phyloP scores from a whole-genome alignment of 2,329 filamentous ascomycete genomes.

The Cladophialophora carrionii region DNA sequence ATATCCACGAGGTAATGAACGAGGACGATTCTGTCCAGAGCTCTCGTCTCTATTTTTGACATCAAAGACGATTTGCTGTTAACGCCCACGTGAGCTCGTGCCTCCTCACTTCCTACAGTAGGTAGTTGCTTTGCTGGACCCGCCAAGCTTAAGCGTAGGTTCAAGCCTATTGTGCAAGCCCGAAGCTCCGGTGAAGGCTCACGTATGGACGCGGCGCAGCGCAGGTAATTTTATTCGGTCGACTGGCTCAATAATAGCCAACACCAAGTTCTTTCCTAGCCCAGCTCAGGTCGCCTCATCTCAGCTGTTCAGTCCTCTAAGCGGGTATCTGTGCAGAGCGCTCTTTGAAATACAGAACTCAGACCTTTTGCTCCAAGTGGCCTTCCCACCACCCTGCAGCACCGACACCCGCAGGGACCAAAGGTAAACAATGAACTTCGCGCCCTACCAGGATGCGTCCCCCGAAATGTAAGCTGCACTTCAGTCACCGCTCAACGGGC shows the following conservation, averaged over 20 bases:
- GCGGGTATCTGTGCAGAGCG: not conserved
- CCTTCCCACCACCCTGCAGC: not conserved
- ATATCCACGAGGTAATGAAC: no score
- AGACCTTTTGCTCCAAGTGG: not conserved
- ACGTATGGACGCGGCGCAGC: conserved; percentile 5
- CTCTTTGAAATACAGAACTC: not conserved
- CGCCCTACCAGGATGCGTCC: conserved; percentile 90
- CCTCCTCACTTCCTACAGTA: no score
- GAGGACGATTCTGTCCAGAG: not conserved
- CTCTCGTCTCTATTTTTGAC: not conserved
- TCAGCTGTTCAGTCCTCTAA: not conserved
- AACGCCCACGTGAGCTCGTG: not conserved
- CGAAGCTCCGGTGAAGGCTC: not conserved
- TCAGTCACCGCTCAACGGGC: not conserved
- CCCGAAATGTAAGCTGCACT: conserved; percentile 63
- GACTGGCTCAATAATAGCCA: not conserved
- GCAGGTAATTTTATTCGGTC: not conserved
- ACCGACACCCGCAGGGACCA: not conserved
- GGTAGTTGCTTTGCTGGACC: not conserved
- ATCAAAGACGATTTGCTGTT: not conserved
- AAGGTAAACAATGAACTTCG: conserved; percentile 75
- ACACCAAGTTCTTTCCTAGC: not conserved
- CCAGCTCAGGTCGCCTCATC: not conserved
- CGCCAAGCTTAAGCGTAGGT: not conserved
- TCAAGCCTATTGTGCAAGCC: not conserved